Conservation (phyloP, 768 basidiomycete genomes). For the Panus rudis region DNA sequence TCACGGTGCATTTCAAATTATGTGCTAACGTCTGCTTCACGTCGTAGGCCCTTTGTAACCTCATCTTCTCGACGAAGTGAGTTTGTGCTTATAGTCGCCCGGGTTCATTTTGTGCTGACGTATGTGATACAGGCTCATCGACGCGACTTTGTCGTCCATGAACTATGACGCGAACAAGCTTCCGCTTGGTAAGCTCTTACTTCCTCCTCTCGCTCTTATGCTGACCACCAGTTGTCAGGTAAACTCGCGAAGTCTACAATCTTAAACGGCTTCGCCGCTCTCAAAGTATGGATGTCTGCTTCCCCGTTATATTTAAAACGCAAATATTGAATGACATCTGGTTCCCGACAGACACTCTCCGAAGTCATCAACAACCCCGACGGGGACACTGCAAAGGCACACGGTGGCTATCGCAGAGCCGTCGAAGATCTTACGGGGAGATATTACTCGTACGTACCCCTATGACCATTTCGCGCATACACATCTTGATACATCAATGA, state of each 20-base stretch:
- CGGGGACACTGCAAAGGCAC: constrained; percentile 29
- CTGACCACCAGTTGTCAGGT: constrained; percentile 23
- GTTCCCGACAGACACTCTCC: constrained; percentile 7
- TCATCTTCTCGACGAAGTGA: constrained; percentile 47
- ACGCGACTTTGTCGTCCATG: constrained; percentile 51
- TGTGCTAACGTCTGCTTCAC: too few species aligned
- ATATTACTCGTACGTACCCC: constrained; percentile 48
- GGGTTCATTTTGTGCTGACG: too few species aligned
- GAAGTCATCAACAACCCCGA: constrained; percentile 45
- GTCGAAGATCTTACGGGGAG: constrained; percentile 40
- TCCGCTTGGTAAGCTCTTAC: constrained; percentile 38
- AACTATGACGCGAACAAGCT: constrained; percentile 63
- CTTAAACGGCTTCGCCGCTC: constrained; percentile 48
- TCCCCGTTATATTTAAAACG: not conserved
- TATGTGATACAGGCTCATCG: constrained; percentile 34
- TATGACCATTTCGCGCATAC: not conserved
- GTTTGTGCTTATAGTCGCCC: too few species aligned
- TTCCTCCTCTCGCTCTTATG: not conserved
- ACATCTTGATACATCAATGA: not conserved
- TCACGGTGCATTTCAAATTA: not conserved
- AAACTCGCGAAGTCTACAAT: constrained; percentile 58
- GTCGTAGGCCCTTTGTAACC: constrained; percentile 36
- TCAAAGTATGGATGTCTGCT: constrained; percentile 36
- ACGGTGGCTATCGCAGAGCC: constrained; percentile 33
- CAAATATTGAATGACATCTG: not conserved